Evolutionary conservation across 1,139 yeast species (phyloP).

Genomic region (Eremothecium sinecaudum): DNA sequence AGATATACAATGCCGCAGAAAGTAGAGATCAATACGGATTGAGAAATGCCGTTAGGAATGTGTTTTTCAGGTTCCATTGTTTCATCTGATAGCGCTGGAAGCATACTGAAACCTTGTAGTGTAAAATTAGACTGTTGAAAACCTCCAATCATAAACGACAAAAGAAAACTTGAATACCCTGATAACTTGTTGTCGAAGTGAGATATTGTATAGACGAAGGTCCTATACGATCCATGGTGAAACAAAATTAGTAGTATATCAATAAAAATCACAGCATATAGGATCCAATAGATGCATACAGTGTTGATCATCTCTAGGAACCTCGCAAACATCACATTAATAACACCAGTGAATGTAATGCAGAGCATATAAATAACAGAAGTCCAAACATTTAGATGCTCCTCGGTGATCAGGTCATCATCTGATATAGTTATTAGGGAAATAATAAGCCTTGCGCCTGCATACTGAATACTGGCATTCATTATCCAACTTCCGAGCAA

Average conservation of each 20-base stretch:
- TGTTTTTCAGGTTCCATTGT: constrained; percentile 65
- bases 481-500: constrained; percentile 70
- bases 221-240: constrained; percentile 48
- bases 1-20: constrained; percentile 63
- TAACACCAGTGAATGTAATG: constrained; percentile 49
- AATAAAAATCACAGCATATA: constrained; percentile 60
- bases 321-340: constrained; percentile 51
- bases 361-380: constrained; percentile 47
- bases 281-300: constrained; percentile 63
- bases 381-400: constrained; percentile 44
- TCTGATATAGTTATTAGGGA: constrained; percentile 55
- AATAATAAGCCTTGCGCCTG: constrained; percentile 63
- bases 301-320: constrained; percentile 55
- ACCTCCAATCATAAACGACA: constrained; percentile 59
- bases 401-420: constrained; percentile 40
- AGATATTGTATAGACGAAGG: constrained; percentile 52
- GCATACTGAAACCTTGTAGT: constrained; percentile 72
- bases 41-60: constrained; percentile 68
- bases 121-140: constrained; percentile 73
- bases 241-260: constrained; percentile 53
- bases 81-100: constrained; percentile 76
- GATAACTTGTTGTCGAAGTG: constrained; percentile 60
- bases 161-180: constrained; percentile 53
- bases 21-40: constrained; percentile 55
- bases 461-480: constrained; percentile 61